These are phyloP conservation scores for Serendipita indica DNA, from an alignment of 768 basidiomycete genomes.

Conservation along the genomic window DNA sequence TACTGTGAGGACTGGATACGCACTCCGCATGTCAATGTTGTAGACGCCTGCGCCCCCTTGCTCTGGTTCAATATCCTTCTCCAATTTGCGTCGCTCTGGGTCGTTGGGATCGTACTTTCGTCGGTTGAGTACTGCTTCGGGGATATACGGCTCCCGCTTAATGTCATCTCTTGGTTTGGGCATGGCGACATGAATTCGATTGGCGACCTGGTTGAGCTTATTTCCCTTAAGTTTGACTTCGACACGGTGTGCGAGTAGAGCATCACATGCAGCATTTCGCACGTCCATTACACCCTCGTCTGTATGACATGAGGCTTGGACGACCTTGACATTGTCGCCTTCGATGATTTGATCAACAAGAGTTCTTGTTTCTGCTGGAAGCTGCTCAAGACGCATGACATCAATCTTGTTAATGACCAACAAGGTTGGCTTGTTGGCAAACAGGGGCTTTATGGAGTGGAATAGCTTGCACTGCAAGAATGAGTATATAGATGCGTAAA, in stretches of 20 bases:
- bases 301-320: constrained; percentile 86
- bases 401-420: constrained; percentile 99
- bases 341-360: constrained; percentile 82
- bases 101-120: constrained; percentile 80
- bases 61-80: constrained; percentile 70
- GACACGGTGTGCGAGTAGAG: constrained; percentile 86
- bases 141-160: constrained; percentile 76
- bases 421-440: constrained; percentile 80
- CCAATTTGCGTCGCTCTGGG: constrained; percentile 55
- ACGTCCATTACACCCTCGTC: constrained; percentile 98
- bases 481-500: constrained; percentile 2
- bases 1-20: constrained; percentile 20
- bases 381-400: constrained; percentile 74
- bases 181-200: constrained; percentile 90
- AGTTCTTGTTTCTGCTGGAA: constrained; percentile 55
- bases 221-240: constrained; percentile 86
- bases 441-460: constrained; percentile 98
- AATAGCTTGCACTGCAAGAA: constrained; percentile 78
- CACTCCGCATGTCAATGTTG: constrained; percentile 81
- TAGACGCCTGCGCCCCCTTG: constrained; percentile 84
- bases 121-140: constrained; percentile 60
- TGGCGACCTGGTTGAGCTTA: constrained; percentile 83
- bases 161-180: constrained; percentile 86
- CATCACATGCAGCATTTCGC: constrained; percentile 90
- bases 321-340: constrained; percentile 48